Base-by-base conservation (phyloP, 306 rosid species). In the Parietaria judaica region DNA sequence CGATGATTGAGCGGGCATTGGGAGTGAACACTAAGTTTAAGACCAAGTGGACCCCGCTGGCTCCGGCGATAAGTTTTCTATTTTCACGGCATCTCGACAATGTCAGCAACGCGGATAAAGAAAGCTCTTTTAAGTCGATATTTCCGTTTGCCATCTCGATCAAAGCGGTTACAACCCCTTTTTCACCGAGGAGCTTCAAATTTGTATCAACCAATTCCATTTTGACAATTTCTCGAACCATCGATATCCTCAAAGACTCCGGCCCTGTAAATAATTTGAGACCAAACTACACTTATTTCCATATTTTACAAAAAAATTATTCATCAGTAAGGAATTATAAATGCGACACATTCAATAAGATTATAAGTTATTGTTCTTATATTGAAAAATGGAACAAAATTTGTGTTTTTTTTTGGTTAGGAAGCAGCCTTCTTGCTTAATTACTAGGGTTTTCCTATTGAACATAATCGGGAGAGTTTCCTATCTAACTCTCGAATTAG, bases 111-210 rank as follows among this genome's bases (percentile, higher is more conserved):
- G 88, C 86, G 12, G 86, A 81, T 57, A 85, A 72, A 14, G 94
- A 77, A 36, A 66, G 45, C 31, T 81, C 81, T 68, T 72, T 79
- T 38, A 80, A 73, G 63, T 76, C 90, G 52, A 81, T 50, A 51
- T 55, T 77, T 2, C 83, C 81, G 31, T 70, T 73, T 34, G 72
- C 63, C 94, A 88, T 85, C 74, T 85, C 83, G 56, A 88, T 80
- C 69, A 85, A 72, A 75, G 86, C 83, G 60, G 88, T 74, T 75
- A 88, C 77, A 67, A 74, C 72, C 64, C 96, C 94, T 76, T 83
- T 88, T 61, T 83, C 72, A 2, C 90, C 96, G n/a, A 88, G 83
- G 64, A 71, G 77, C 58, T 68, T 72, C 77, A 88, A 79, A 73
- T 83, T 76, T 49, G 52, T 63, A 60, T 81, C 79, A 38, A 44